phyloP scores from a whole-genome alignment of 192 early-diverging fungal species.

The Coemansia furcata region DNA sequence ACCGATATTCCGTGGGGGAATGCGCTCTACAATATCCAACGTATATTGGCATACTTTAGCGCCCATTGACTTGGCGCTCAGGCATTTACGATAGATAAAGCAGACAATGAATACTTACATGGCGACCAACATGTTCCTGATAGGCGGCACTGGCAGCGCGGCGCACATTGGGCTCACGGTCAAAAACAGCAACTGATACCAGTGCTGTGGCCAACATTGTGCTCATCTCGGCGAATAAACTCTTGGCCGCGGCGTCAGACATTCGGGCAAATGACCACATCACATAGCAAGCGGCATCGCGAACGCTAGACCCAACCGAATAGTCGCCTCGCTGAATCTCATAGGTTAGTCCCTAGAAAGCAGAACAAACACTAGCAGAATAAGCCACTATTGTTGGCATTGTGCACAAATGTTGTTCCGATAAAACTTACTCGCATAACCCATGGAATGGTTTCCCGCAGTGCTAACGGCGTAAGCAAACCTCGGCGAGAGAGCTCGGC shows the following conservation, averaged over 20 bases:
- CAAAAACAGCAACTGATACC: constrained; percentile 78
- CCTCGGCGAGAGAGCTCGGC: constrained; percentile 91
- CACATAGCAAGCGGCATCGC: constrained; percentile 96
- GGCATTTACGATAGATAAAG: neutral
- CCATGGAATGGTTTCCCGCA: constrained; percentile 79
- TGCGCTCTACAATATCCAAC: constrained; percentile 55
- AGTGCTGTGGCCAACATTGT: constrained; percentile 69
- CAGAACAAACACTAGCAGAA: neutral
- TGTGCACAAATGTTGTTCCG: too few species aligned
- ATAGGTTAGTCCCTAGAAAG: constrained; percentile 73
- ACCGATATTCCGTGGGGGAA: constrained; percentile 95
- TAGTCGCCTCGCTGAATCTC: constrained; percentile 86
- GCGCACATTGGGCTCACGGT: constrained; percentile 91
- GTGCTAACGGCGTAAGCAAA: constrained; percentile 67
- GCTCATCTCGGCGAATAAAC: constrained; percentile 63
- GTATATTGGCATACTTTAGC: neutral
- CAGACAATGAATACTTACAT: constrained; percentile 47
- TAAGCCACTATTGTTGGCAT: neutral
- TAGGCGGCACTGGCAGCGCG: constrained; percentile 94
- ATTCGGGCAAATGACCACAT: constrained; percentile 97
- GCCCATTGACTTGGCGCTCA: neutral
- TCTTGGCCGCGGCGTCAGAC: constrained; percentile 60
- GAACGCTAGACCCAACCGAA: constrained; percentile 90
- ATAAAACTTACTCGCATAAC: constrained; percentile 56
- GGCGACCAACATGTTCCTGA: constrained; percentile 95